Evolutionary conservation across 768 basidiomycete genomes (phyloP), one percentile per base, ranked within the genome.

Genomic region (Tubosaeta sp.): DNA sequence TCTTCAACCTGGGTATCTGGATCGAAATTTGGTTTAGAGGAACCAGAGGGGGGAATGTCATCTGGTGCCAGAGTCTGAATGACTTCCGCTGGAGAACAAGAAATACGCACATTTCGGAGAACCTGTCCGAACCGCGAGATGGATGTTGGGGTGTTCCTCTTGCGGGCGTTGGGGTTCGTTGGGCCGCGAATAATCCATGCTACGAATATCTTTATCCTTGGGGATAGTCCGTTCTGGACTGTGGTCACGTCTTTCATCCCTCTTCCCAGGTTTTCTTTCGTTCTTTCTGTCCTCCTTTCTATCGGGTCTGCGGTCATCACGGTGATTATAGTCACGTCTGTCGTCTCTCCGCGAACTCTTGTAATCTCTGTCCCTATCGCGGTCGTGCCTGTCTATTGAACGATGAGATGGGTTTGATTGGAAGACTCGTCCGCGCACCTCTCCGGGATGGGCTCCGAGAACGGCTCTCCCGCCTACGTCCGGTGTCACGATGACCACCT

Each of bases 1-100:
- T 72, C 79, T 52, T 84, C 83, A 13, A 69, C 71, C 39, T 70
- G 66, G 44, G 71, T 66, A 52, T 78, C 74, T 49, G 72, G 66
- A 53, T 79, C 75, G 48, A 70, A 65, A 52, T 71, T 72, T 24
- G 68, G 69, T 48, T 64, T 61, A n/a, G 62, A 59, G 21, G 51
- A 32, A 18, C 44, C 40, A 9, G 56, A 30, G 3, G 13, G 55
- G 44, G 56, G 21, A 40, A 22, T 21, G 44, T 52, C 48, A 16
- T 42, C 63, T 61, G 30, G 13, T 9, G 25, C 38, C 35, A 25
- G 2, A 31, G 9, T 22, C 25, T 53, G 19, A 56, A 36, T 36
- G 18, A 19, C 7, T 22, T 16, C 41, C 25, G 3, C 34, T 14
- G 19, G 16, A 25, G 21, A 42, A 16, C 4, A 38, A 25, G 29